Conservation (phyloP, 257 asterid species). For the Penstemon eatonii region DNA sequence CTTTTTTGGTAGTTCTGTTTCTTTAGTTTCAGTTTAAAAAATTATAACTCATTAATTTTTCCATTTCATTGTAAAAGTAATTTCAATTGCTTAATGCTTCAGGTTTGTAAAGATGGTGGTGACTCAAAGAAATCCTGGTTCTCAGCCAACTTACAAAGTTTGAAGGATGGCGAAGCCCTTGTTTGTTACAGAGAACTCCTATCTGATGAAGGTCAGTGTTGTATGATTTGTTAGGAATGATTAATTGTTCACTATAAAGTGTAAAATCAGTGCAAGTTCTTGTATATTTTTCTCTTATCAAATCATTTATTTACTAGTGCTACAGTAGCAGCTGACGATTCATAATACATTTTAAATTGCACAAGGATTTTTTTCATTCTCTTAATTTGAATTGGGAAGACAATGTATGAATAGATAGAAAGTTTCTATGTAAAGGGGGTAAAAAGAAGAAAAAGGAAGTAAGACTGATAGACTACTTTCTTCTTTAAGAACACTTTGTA, state of each 20-base stretch:
- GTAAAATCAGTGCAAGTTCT: not conserved
- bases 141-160: slow-evolving; percentile 60
- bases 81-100: slow-evolving; percentile 30
- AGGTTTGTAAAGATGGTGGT: slow-evolving; percentile 80
- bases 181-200: slow-evolving; percentile 63
- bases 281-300: slow-evolving; percentile 1
- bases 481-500: slow-evolving; percentile 9
- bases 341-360: not conserved
- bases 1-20: slow-evolving; percentile 16
- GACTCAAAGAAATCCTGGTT: slow-evolving; percentile 75
- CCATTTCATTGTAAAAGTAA: slow-evolving; percentile 18
- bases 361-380: not conserved
- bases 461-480: slow-evolving; percentile 1
- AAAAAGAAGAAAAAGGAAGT: slow-evolving; percentile 3
- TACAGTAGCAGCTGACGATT: slow-evolving; percentile 3
- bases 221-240: slow-evolving; percentile 19
- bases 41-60: slow-evolving; percentile 1
- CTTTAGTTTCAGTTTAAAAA: slow-evolving; percentile 5
- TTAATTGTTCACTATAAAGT: slow-evolving; percentile 1
- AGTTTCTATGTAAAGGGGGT: slow-evolving; percentile 5
- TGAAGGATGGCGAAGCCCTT: slow-evolving; percentile 72
- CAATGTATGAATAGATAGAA: slow-evolving; percentile 15
- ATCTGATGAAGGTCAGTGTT: slow-evolving; percentile 66
- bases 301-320: slow-evolving; percentile 4
- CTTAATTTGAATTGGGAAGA: not conserved